Percentiles rank a stretch among this genome's conserved stretches.
Conservation (phyloP, 2,329 filamentous ascomycete genomes). For the Sarocladiaceae sp. region DNA sequence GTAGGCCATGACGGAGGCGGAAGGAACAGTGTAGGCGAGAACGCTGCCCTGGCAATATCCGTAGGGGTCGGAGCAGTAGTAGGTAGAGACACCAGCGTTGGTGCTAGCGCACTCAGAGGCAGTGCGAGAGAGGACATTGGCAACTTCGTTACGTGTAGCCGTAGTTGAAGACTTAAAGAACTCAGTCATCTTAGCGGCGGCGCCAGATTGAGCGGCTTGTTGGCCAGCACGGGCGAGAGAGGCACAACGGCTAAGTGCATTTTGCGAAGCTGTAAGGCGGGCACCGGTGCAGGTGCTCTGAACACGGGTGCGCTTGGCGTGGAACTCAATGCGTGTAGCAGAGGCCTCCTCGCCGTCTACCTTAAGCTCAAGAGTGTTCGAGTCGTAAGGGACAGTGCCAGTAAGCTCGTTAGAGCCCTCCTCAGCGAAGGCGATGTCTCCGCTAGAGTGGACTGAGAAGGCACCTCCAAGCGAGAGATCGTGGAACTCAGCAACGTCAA, state of each 20-base stretch:
- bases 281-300: slow-evolving; percentile 47
- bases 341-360: slow-evolving; percentile 50
- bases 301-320: slow-evolving; percentile 43
- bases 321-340: slow-evolving; percentile 38
- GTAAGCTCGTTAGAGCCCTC: slow-evolving; percentile 33
- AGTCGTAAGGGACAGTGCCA: slow-evolving; percentile 47
- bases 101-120: slow-evolving; percentile 51
- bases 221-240: slow-evolving; percentile 37
- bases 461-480: slow-evolving; percentile 41
- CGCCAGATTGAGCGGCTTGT: slow-evolving; percentile 36
- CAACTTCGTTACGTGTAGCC: slow-evolving; percentile 43
- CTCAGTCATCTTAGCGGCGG: slow-evolving; percentile 48
- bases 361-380: slow-evolving; percentile 52
- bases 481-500: slow-evolving; percentile 49
- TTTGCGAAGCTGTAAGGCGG: slow-evolving; percentile 31
- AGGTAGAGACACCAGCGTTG: slow-evolving; percentile 41
- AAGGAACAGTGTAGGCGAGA: slow-evolving; percentile 58
- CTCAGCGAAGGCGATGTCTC: slow-evolving; percentile 48
- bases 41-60: slow-evolving; percentile 44
- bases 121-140: slow-evolving; percentile 46
- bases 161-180: slow-evolving; percentile 58
- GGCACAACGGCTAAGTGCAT: slow-evolving; percentile 47
- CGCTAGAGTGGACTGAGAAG: slow-evolving; percentile 48
- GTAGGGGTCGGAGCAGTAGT: slow-evolving; percentile 57
- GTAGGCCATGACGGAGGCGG: slow-evolving; percentile 53